phyloP scores from a whole-genome alignment of 345 rosid species.

The Citrus glauca region DNA sequence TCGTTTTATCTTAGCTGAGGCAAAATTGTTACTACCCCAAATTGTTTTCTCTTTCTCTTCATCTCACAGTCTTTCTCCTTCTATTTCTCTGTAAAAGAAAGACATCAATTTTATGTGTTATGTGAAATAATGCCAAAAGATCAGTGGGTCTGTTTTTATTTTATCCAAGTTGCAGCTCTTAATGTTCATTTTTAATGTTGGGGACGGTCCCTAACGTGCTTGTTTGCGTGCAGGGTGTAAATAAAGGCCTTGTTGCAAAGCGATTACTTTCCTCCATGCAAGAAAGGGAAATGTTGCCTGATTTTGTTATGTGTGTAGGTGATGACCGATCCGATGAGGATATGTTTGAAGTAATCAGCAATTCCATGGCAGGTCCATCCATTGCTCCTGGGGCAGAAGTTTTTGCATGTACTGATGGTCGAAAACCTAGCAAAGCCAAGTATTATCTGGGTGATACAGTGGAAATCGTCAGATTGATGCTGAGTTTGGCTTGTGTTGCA shows the following conservation, averaged over 20 bases:
- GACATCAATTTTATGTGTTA: not conserved
- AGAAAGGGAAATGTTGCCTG: slow-evolving; percentile 53
- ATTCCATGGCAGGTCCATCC: slow-evolving; percentile 49
- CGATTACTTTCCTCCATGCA: slow-evolving; percentile 64
- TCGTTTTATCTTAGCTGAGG: too few species aligned
- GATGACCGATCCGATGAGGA: slow-evolving; percentile 89
- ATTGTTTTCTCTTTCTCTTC: too few species aligned
- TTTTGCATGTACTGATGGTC: slow-evolving; percentile 76
- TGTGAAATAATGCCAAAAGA: not conserved
- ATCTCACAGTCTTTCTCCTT: too few species aligned
- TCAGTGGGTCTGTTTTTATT: not conserved
- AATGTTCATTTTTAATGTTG: not conserved
- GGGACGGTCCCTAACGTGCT: not conserved
- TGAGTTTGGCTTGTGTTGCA: slow-evolving; percentile 27
- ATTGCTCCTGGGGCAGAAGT: slow-evolving; percentile 68
- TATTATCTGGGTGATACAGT: slow-evolving; percentile 75
- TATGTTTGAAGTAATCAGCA: slow-evolving; percentile 77
- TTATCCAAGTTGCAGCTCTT: not conserved
- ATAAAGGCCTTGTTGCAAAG: slow-evolving; percentile 78
- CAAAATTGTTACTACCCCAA: too few species aligned
- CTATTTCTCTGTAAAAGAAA: not conserved
- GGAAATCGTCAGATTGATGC: slow-evolving; percentile 77
- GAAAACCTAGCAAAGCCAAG: slow-evolving; percentile 85
- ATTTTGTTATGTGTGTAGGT: slow-evolving; percentile 80
- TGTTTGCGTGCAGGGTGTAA: slow-evolving; percentile 62